These are phyloP conservation scores for Aschersonia sp. DNA, from an alignment of 2,329 filamentous ascomycete genomes.

Conservation along the genomic window DNA sequence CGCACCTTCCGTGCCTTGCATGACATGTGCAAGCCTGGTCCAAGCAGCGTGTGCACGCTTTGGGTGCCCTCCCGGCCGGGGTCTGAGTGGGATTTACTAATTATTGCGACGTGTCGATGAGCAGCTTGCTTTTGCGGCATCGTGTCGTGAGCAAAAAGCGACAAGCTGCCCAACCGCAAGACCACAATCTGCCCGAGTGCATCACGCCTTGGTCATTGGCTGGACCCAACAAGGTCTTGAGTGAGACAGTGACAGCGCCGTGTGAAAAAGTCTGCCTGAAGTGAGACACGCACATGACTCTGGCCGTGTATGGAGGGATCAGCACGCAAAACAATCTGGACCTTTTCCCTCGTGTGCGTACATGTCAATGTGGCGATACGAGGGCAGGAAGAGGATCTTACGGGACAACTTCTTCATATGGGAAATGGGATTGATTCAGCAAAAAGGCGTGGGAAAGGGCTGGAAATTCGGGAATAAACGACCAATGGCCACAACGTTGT, in stretches of 20 bases:
- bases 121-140: background rate
- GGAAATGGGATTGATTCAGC: too few relatives aligned
- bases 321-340: too few relatives aligned
- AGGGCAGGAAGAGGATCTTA: too few relatives aligned
- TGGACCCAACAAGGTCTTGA: background rate
- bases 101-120: background rate
- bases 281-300: background rate
- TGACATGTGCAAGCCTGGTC: background rate
- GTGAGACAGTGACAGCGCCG: background rate
- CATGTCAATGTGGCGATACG: too few relatives aligned
- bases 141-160: background rate
- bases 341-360: too few relatives aligned
- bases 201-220: background rate
- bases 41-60: background rate
- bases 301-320: background rate
- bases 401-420: too few relatives aligned
- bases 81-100: background rate
- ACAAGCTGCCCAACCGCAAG: background rate
- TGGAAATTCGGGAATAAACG: background rate
- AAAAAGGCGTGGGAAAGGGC: background rate
- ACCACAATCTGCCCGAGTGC: background rate
- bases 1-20: slow-evolving; percentile 3
- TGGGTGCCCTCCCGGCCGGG: too few relatives aligned
- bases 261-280: background rate
- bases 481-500: background rate